Conservation (phyloP, 169 alveolate genomes). For the Plasmodium coatneyi region DNA sequence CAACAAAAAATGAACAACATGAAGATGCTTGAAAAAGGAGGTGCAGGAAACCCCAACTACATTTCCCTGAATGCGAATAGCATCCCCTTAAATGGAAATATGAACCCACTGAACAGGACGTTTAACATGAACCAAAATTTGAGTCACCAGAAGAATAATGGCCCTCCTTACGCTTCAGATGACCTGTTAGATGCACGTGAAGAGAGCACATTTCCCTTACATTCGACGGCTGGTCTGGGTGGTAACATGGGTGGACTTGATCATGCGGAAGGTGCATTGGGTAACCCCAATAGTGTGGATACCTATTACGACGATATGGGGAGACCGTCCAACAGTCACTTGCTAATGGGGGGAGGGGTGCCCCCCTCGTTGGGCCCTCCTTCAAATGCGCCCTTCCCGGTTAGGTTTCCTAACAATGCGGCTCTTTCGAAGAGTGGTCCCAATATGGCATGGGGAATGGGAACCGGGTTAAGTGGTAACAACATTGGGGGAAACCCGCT, state of each 20-base stretch:
- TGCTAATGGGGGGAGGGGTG: neutral
- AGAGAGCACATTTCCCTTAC: neutral
- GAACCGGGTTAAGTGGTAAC: neutral
- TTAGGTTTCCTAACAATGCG: neutral
- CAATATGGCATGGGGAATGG: conserved; percentile 3
- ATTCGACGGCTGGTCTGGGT: neutral
- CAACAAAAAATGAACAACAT: conserved; percentile 4
- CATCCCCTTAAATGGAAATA: neutral
- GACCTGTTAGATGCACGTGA: neutral
- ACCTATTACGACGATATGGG: neutral
- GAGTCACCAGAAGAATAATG: neutral
- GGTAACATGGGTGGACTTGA: neutral
- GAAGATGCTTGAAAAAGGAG: neutral
- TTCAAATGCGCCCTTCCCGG: neutral
- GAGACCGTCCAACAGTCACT: neutral
- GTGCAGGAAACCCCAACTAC: conserved; percentile 4
- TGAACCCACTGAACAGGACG: neutral
- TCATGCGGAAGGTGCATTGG: neutral
- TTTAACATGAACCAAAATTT: neutral
- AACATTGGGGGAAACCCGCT: neutral
- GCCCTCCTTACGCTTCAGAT: neutral
- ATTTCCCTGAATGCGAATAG: conserved; percentile 22
- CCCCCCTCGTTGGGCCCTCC: neutral
- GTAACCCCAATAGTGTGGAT: neutral
- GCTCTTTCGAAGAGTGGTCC: conserved; percentile 4